These are phyloP conservation scores for Anacardium occidentale DNA, from an alignment of 345 rosid genomes.

Conservation along the genomic window DNA sequence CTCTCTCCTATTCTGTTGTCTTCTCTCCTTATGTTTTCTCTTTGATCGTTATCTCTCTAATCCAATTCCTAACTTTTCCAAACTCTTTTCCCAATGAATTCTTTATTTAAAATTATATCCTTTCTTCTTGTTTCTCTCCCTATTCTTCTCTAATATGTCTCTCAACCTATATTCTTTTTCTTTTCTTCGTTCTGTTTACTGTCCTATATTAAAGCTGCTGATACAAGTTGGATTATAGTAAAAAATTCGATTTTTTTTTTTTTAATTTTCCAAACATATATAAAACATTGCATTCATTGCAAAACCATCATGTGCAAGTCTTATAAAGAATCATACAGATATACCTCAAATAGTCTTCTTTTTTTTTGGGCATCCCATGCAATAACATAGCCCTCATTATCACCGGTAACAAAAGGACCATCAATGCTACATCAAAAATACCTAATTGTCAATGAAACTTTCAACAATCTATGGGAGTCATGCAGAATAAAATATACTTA, in stretches of 20 bases:
- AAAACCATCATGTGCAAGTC: not conserved
- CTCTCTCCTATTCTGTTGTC: no score
- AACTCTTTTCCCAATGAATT: not conserved
- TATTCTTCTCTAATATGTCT: not conserved
- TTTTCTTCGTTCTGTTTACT: not conserved
- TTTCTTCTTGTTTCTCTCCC: not conserved
- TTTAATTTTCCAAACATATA: not conserved
- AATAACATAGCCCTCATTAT: constrained; percentile 63
- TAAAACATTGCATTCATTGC: constrained; percentile 1
- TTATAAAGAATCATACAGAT: not conserved
- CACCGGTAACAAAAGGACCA: constrained; percentile 73
- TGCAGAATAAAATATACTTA: constrained; percentile 35
- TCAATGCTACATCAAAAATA: constrained; percentile 39
- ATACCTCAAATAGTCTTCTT: constrained; percentile 71
- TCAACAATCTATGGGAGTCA: constrained; percentile 12
- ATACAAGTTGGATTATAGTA: not conserved
- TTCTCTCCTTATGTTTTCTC: no score
- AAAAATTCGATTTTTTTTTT: not conserved
- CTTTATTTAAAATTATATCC: not conserved
- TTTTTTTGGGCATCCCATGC: constrained; percentile 70
- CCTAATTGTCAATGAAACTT: constrained; percentile 19
- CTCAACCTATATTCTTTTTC: not conserved
- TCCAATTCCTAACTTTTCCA: not conserved
- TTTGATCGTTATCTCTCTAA: no score
- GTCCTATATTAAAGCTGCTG: not conserved